Conservation (phyloP, 139 green algal species). For the Micromonas commoda region DNA sequence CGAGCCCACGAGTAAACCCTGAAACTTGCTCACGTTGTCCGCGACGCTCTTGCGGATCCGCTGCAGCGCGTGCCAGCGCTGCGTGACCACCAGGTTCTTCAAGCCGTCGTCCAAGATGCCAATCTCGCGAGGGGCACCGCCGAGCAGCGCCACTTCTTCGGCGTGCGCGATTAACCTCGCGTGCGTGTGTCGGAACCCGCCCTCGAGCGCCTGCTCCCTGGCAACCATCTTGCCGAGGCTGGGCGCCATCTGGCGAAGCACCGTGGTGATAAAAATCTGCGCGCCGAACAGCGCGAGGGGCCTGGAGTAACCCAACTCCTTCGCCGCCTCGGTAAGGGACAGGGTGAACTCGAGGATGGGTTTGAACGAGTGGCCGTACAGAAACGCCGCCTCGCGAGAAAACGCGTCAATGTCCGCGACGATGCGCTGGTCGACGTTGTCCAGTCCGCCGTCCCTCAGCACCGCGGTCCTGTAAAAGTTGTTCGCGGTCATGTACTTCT, state of each 20-base stretch:
- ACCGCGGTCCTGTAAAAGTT: constrained; percentile 35
- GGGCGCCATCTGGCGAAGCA: constrained; percentile 27
- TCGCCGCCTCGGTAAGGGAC: constrained; percentile 31
- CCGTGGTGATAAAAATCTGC: constrained; percentile 27
- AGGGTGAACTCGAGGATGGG: constrained; percentile 36
- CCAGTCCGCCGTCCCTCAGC: constrained; percentile 22
- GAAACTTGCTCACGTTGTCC: constrained; percentile 36
- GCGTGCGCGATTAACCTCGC: constrained; percentile 28
- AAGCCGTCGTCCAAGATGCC: constrained; percentile 29
- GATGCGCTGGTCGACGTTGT: constrained; percentile 37
- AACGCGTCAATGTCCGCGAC: constrained; percentile 34
- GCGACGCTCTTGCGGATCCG: constrained; percentile 28
- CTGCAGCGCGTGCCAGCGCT: constrained; percentile 31
- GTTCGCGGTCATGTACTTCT: constrained; percentile 33
- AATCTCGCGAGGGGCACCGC: constrained; percentile 19
- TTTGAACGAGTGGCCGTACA: constrained; percentile 38
- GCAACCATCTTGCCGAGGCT: constrained; percentile 25
- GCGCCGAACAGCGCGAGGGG: constrained; percentile 28
- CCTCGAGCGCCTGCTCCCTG: constrained; percentile 25
- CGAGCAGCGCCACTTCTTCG: constrained; percentile 36
- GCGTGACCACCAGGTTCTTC: constrained; percentile 19
- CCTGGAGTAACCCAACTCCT: constrained; percentile 27
- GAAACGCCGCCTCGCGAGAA: constrained; percentile 15
- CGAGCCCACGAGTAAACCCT: constrained; percentile 29
- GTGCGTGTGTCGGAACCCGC: constrained; percentile 28